Conservation (phyloP, 345 rosid genomes). For the Lumnitzera littorea region DNA sequence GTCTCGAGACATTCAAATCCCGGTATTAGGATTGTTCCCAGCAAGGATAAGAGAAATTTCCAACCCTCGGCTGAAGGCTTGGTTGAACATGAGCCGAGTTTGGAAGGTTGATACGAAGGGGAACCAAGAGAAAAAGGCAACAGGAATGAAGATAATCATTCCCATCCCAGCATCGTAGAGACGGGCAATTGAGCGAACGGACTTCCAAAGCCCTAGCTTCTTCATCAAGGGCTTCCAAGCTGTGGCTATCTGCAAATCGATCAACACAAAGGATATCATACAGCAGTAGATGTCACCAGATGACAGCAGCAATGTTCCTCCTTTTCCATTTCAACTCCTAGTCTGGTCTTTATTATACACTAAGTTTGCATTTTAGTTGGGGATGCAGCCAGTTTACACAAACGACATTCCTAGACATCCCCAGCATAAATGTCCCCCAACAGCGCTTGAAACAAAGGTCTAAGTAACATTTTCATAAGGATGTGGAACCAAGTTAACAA, state of each 20-base stretch:
- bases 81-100: constrained; percentile 95
- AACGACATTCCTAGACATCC: no score
- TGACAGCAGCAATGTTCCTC: no score
- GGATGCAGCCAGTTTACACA: no score
- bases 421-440: no score
- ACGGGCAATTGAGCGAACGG: constrained; percentile 75
- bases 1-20: constrained; percentile 8
- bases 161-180: constrained; percentile 95
- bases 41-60: constrained; percentile 96
- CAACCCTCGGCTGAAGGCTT: constrained; percentile 89
- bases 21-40: constrained; percentile 78
- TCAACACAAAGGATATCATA: background rate
- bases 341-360: no score
- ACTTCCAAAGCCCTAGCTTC: constrained; percentile 75
- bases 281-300: background rate
- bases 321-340: no score
- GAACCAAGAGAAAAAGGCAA: constrained; percentile 89
- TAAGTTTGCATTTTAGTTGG: no score
- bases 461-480: no score
- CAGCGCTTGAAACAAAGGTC: no score
- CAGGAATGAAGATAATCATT: constrained; percentile 77
- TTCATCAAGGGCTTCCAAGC: constrained; percentile 91
- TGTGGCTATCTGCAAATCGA: constrained; percentile 57
- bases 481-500: no score
- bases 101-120: constrained; percentile 97